Conservation (phyloP, 164 flowering plant genomes). For the Litsea cubeba region DNA sequence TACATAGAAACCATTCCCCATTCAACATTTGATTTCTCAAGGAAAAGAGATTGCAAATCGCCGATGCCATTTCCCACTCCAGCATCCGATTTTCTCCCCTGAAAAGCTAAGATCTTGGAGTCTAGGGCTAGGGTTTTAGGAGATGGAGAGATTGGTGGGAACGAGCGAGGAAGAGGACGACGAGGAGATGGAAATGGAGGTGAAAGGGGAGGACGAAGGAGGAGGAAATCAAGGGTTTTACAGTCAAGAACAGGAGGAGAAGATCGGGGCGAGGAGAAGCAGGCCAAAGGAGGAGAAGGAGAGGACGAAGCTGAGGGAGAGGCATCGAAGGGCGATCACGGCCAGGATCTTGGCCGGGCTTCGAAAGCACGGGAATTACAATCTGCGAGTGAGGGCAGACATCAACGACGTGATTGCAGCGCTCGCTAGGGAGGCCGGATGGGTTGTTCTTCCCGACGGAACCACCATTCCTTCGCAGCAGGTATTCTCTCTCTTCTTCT, state of each 20-base stretch:
- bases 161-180: constrained; percentile 72
- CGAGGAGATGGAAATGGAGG: constrained; percentile 67
- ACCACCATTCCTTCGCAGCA: constrained; percentile 65
- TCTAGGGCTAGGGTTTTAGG: not conserved
- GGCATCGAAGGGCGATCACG: constrained; percentile 90
- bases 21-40: not conserved
- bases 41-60: not conserved
- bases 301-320: constrained; percentile 85
- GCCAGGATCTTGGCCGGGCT: constrained; percentile 88
- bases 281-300: constrained; percentile 94
- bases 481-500: not conserved
- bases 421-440: constrained; percentile 95
- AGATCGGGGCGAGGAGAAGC: constrained; percentile 53
- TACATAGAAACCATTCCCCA: not conserved
- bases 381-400: constrained; percentile 96
- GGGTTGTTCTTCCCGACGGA: constrained; percentile 98
- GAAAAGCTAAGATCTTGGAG: not conserved
- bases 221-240: constrained; percentile 6
- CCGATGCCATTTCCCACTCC: too few species aligned
- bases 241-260: constrained; percentile 25
- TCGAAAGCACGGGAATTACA: constrained; percentile 90
- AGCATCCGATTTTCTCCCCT: not conserved
- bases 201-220: constrained; percentile 59
- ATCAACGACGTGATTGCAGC: constrained; percentile 96
- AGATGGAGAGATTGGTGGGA: constrained; percentile 11